Evolutionary conservation across 2,329 filamentous ascomycete genomes (phyloP).

Genomic region (Cyphellophora attinorum): DNA sequence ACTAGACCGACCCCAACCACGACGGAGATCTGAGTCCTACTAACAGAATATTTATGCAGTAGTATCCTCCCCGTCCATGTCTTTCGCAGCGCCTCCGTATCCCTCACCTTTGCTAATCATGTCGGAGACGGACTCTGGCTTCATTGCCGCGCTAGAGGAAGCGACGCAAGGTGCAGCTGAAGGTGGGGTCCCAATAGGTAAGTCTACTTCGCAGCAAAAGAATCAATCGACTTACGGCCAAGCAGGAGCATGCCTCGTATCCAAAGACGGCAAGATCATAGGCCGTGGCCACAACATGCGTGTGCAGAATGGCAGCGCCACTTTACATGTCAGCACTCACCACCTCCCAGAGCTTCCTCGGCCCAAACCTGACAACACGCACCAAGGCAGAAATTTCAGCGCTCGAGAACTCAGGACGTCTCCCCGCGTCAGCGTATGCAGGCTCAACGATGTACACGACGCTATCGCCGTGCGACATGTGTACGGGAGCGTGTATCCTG

Average conservation of each 20-base stretch:
- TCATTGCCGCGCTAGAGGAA: constrained; percentile 49
- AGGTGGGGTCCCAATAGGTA: constrained; percentile 47
- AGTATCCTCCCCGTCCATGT: no score
- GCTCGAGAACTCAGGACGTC: constrained; percentile 63
- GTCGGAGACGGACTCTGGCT: constrained; percentile 36
- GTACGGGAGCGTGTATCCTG: constrained; percentile 65
- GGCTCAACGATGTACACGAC: constrained; percentile 78
- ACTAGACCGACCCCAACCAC: no score
- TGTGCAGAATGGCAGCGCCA: constrained; percentile 61
- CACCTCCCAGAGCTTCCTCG: constrained; percentile 2
- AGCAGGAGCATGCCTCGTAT: constrained; percentile 51
- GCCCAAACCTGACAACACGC: no score
- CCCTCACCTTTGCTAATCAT: no score
- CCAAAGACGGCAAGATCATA: constrained; percentile 58
- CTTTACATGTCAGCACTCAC: constrained; percentile 52
- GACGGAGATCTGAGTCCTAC: no score
- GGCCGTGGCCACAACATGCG: constrained; percentile 68
- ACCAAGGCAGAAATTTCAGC: constrained; percentile 63
- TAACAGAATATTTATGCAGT: no score
- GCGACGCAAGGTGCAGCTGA: constrained; percentile 46
- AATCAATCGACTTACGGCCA: background rate
- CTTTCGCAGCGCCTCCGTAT: no score
- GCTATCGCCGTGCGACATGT: constrained; percentile 73
- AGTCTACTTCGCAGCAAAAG: background rate
- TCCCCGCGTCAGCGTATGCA: constrained; percentile 58